Conservation (phyloP, 192 early-diverging fungal species). For the Chytriomyces confervae region DNA sequence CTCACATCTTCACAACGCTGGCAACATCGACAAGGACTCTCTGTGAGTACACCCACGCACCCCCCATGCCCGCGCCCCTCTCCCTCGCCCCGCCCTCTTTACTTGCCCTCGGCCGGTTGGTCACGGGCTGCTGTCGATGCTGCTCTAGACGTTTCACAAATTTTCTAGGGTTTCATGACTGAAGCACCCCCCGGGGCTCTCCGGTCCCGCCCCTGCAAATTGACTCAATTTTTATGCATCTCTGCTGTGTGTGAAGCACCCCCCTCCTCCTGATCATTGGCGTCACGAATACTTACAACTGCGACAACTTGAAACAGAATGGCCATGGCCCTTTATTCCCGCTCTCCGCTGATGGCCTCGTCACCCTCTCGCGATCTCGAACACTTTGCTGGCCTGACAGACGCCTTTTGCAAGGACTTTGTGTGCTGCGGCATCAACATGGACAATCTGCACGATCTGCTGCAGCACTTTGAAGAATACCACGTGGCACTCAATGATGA, state of each 20-base stretch:
- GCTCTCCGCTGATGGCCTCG: constrained; percentile 43
- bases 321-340: constrained; percentile 31
- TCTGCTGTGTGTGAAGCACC: background rate
- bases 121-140: background rate
- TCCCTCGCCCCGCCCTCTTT: background rate
- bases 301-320: constrained; percentile 3
- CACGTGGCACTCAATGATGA: constrained; percentile 83
- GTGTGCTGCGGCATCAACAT: constrained; percentile 92
- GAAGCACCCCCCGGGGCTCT: too few species aligned
- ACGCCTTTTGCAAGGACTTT: constrained; percentile 93
- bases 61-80: background rate
- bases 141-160: constrained; percentile 21
- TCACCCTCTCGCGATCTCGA: constrained; percentile 54
- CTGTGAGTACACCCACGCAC: constrained; percentile 7
- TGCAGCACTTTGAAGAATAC: constrained; percentile 96
- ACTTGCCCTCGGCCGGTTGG: too few species aligned
- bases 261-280: background rate
- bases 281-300: background rate
- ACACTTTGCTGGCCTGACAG: constrained; percentile 73
- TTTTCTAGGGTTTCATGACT: background rate
- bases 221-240: background rate
- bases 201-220: background rate
- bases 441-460: constrained; percentile 89
- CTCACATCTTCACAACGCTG: background rate
- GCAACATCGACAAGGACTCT: constrained; percentile 27